These are phyloP conservation scores for Syzygium aromaticum DNA, from an alignment of 345 rosid species.

Conservation along the genomic window DNA sequence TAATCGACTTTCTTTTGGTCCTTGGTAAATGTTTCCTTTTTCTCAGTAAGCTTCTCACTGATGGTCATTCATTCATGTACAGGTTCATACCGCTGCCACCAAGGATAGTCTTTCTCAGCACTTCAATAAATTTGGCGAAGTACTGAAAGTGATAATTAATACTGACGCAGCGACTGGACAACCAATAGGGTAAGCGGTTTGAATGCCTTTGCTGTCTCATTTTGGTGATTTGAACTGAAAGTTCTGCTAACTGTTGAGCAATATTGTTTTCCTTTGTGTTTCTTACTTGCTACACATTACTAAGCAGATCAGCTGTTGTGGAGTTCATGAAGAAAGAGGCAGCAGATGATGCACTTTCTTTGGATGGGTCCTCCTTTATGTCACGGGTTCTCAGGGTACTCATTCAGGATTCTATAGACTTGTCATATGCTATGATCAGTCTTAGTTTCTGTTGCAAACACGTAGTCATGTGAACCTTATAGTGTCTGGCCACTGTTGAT, in stretches of 20 bases:
- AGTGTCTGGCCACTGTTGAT: not conserved
- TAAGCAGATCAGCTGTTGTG: conserved; percentile 21
- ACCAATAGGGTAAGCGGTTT: conserved; percentile 62
- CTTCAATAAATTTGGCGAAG: conserved; percentile 88
- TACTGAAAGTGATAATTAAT: conserved; percentile 74
- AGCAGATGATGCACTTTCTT: conserved; percentile 74
- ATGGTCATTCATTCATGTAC: conserved; percentile 7
- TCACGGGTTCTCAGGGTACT: conserved; percentile 88
- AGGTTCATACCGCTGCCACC: conserved; percentile 98
- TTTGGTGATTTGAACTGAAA: not conserved
- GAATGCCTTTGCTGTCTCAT: not conserved
- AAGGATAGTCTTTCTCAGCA: conserved; percentile 88
- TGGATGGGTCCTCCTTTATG: conserved; percentile 89
- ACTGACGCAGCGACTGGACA: conserved; percentile 90
- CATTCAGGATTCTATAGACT: not conserved
- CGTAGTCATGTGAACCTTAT: not conserved
- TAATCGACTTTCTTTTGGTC: conserved; percentile 1
- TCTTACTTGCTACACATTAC: not conserved
- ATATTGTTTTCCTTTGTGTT: not conserved
- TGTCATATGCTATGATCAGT: not conserved
- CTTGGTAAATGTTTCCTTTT: not conserved
- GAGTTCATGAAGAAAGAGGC: conserved; percentile 82
- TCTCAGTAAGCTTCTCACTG: not conserved
- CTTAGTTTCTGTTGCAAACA: not conserved
- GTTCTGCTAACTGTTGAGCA: not conserved